Evolutionary conservation across 73 alveolate genomes (phyloP), one percentile per base, ranked within the genome.

Genomic region (Paramecium caudatum): DNA sequence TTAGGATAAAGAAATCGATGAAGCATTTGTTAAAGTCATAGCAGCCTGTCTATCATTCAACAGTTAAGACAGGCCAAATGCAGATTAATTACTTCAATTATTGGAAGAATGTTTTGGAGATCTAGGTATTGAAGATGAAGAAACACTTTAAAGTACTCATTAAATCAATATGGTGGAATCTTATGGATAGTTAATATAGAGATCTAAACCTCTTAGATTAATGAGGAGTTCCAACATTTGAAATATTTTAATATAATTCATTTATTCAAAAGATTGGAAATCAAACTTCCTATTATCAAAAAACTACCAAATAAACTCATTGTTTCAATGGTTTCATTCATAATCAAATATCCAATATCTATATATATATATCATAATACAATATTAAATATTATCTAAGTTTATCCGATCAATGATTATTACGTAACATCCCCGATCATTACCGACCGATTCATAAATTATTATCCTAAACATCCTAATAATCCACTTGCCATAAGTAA

Each of bases 361-460:
- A n/a, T n/a, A n/a, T n/a, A n/a, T n/a, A n/a, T n/a, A n/a, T n/a
- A n/a, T n/a, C n/a, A n/a, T n/a, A n/a, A n/a, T n/a, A 74, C 17
- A 17, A 74, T 19, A 74, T 43, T 74, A 41, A 74, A 74, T 74
- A 74, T 19, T 15, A 74, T 39, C 43, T 74, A 74, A 2, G 88
- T 17, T 74, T 74, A 27, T 8, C 65, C 47, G 32, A 74, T 21
- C 7, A 74, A 21, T 0, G 88, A 74, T 21, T 27, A 27, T 21
- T 74, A 45, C 21, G 62, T 74, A 27, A 74, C 43, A 37, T 74
- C 32, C 43, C 88, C 88, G 21, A 74, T 36, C 68, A 74, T 74
- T 0, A 41, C 43, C 17, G 88, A 74, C 21, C 88, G 36, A 12
- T 39, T 74, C 88, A 74, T 74, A 10, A 45, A 23, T 37, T 41